Base-by-base conservation (phyloP, 2,329 filamentous ascomycete species). In the Aspergillus oerlinghausenensis region DNA sequence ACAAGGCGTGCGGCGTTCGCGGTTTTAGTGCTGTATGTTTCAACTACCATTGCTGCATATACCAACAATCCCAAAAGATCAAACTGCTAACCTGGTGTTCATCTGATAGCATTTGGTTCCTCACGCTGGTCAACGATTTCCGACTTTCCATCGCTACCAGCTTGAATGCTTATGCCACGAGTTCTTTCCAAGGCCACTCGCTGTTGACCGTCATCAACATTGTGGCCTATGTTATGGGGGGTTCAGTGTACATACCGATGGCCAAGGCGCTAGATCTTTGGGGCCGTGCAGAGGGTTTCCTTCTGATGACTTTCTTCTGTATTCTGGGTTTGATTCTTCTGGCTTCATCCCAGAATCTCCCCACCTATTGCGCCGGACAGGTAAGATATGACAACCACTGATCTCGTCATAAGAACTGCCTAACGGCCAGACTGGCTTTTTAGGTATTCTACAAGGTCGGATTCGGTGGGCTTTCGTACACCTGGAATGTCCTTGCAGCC, bases 241-340 rank as follows among this genome's bases (percentile, higher is more conserved):
- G 82, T 14, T 75, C 85, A 19, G 75, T 79, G 48, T 84, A 83
- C 66, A 77, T 88, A 17, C 81, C 84, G 1, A 75, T 84, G 21
- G 84, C 84, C 54, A 87, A 87, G 68, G 74, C 86, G 21, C 73
- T 88, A 55, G 82, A 88, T 69, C 73, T 85, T 35, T 87, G 81
- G 79, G 85, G 84, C 26, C 82, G 85, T 32, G 78, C 83, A 1
- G 78, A 85, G 63, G 84, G 82, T 11, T 80, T 84, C 60, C 57
- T 78, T 1, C 40, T 82, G 42, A 82, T 82, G 70, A 65, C 81
- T 0, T 54, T 71, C 8, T 67, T 80, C 54, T 76, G 76, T 62
- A 77, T 78, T 0, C 53, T 80, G 0, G 79, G 80, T 19, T 71
- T 87, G 49, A 75, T 86, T 60, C 78, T 89, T 72, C 85, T 86